Conservation (phyloP, 2,329 filamentous ascomycete genomes). For the Fusarium vanettenii region DNA sequence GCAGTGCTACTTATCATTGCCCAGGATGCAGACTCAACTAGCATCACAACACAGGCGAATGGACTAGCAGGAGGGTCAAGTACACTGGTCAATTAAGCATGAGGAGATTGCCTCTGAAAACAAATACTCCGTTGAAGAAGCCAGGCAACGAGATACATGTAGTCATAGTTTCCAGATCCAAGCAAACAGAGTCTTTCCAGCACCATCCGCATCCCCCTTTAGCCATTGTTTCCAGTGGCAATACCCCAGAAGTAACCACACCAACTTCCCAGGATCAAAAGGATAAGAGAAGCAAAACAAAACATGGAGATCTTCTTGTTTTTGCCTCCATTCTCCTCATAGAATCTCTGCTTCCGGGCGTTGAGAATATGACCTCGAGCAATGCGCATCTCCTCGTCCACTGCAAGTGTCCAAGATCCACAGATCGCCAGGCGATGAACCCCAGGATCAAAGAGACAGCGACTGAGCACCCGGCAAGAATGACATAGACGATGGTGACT, state of each 20-base stretch:
- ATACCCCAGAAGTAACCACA: not conserved
- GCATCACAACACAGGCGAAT: too few relatives aligned
- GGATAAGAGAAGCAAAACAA: not conserved
- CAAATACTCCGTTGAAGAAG: not conserved
- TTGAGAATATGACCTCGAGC: not conserved
- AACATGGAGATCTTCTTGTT: not conserved
- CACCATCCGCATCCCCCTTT: not conserved
- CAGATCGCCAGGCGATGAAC: not conserved
- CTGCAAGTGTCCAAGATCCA: not conserved
- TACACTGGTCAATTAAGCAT: too few relatives aligned
- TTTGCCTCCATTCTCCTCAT: not conserved
- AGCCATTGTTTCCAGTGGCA: conserved; percentile 4
- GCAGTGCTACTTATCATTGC: too few relatives aligned
- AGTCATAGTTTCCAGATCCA: not conserved
- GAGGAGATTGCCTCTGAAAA: not conserved
- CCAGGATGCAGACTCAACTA: not conserved
- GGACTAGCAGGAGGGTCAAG: too few relatives aligned
- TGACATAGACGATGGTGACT: not conserved
- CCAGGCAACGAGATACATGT: not conserved
- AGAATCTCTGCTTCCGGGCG: not conserved
- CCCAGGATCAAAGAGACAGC: not conserved
- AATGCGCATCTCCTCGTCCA: not conserved
- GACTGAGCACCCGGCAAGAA: not conserved
- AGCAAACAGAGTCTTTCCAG: not conserved
- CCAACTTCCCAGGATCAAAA: conserved; percentile 2